phyloP scores from a whole-genome alignment of 331 rosid genomes.

The Erythrophleum ivorense region DNA sequence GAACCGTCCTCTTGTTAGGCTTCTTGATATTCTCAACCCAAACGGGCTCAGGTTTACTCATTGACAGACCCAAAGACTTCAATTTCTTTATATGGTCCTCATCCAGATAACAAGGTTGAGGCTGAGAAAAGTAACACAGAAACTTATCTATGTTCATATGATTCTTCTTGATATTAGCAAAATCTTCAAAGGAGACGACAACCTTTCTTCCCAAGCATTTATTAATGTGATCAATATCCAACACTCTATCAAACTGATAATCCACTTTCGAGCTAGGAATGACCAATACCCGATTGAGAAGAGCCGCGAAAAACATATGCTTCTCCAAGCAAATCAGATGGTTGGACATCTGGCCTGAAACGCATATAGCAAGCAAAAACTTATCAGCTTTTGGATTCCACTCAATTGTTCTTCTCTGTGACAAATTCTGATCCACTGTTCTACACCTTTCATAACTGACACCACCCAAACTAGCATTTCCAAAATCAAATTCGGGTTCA shows the following conservation, averaged over 20 bases:
- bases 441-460: conserved; percentile 62
- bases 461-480: conserved; percentile 49
- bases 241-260: conserved; percentile 68
- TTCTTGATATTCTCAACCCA: conserved; percentile 80
- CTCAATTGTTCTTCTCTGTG: conserved; percentile 68
- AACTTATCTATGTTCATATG: conserved; percentile 75
- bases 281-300: conserved; percentile 76
- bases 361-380: conserved; percentile 77
- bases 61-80: conserved; percentile 65
- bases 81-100: conserved; percentile 75
- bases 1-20: conserved; percentile 68
- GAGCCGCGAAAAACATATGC: conserved; percentile 93
- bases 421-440: conserved; percentile 62
- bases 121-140: conserved; percentile 75
- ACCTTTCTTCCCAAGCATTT: conserved; percentile 84
- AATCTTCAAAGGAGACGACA: conserved; percentile 77
- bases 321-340: conserved; percentile 95
- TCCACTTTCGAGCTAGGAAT: conserved; percentile 89
- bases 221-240: conserved; percentile 81
- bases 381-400: conserved; percentile 83
- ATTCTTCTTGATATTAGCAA: conserved; percentile 64
- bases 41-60: conserved; percentile 64
- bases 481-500: conserved; percentile 44
- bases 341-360: conserved; percentile 96
- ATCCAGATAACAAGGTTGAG: conserved; percentile 78